Base-by-base conservation (phyloP, 1,284 basidiomycete species). In the Heterobasidion irregulare region DNA sequence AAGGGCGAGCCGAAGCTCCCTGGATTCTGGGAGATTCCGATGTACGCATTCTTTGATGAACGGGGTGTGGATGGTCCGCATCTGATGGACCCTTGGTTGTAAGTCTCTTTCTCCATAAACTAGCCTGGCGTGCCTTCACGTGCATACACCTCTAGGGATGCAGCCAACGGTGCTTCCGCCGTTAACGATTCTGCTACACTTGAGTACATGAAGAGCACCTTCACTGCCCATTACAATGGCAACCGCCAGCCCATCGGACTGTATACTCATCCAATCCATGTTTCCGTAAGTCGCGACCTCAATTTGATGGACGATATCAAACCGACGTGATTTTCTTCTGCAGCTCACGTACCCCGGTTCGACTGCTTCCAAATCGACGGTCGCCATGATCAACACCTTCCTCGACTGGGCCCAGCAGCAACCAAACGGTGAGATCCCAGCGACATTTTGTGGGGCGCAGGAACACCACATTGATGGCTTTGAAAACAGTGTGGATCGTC, bases 31-130 rank as follows among this genome's bases (percentile, higher is more conserved):
- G 86, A 89, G 67, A 77, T 89, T 57, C 87, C 87, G 2, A 89
- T 91, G 87, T 89, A 89, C 66, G 82, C 84, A 0, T 79, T 83
- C 66, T 89, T 89, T 62, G 86, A 89, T 65, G 63, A 77, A 15
- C 68, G 73, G n/a, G 83, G 84, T 9, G 70, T 69, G 8, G 69
- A 61, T 19, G 85, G 84, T 0, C 70, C 75, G 10, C 84, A 89
- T 71, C 73, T 90, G 61, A 91, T 91, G 89, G 90, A 92, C 67
- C 88, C 88, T 54, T 92, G 86, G 86, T 72, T 92, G 85, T 84
- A 57, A 72, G 81, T 75, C 26, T 45, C 56, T 45, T 12, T 9
- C 26, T 36, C 10, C 43, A 36, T 16, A 15, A 18, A 15, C 13
- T 53, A 44, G 13, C 44, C 34, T 53, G 50, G 54, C 26, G 26